These are phyloP conservation scores for Vachellia pachyceras DNA, from an alignment of 306 rosid genomes.

Conservation along the genomic window DNA sequence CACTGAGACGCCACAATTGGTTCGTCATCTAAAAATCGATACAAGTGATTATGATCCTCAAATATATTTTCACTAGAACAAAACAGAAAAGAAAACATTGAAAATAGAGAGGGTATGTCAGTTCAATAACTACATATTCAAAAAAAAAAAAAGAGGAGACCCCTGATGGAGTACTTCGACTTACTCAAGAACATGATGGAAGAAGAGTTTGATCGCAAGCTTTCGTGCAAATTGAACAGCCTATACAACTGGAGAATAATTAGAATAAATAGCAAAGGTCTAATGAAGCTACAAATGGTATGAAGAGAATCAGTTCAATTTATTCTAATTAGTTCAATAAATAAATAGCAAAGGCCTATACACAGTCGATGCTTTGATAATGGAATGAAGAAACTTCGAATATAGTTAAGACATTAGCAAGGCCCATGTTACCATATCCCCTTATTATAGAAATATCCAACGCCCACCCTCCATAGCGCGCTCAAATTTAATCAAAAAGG, in stretches of 20 bases:
- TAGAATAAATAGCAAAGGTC: conserved; percentile 28
- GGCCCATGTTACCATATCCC: not conserved
- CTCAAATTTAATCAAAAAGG: not conserved
- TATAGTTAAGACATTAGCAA: not conserved
- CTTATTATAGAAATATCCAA: not conserved
- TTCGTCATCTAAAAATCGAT: conserved; percentile 82
- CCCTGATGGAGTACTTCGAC: conserved; percentile 42
- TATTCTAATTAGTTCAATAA: too few relatives aligned
- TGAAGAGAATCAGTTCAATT: not conserved
- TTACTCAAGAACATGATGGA: conserved; percentile 85
- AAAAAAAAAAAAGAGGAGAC: conserved; percentile 18
- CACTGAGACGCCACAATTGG: conserved; percentile 73
- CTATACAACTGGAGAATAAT: conserved; percentile 55
- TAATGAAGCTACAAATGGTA: conserved; percentile 25
- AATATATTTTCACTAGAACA: conserved; percentile 68
- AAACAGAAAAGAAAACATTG: conserved; percentile 26
- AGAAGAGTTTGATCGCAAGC: conserved; percentile 74
- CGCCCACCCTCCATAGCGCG: too few relatives aligned
- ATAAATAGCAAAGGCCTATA: too few relatives aligned
- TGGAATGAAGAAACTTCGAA: conserved; percentile 24
- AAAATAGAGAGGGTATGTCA: conserved; percentile 31
- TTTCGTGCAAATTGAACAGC: too few relatives aligned
- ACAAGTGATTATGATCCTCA: conserved; percentile 79
- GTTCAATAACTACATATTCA: conserved; percentile 30
- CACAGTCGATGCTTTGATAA: conserved; percentile 2